A percentile compares a stretch with the other conserved stretches of the same genome.
These are phyloP conservation scores for Blastomyces gilchristii DNA, from an alignment of 2,329 filamentous ascomycete genomes.

Conservation along the genomic window DNA sequence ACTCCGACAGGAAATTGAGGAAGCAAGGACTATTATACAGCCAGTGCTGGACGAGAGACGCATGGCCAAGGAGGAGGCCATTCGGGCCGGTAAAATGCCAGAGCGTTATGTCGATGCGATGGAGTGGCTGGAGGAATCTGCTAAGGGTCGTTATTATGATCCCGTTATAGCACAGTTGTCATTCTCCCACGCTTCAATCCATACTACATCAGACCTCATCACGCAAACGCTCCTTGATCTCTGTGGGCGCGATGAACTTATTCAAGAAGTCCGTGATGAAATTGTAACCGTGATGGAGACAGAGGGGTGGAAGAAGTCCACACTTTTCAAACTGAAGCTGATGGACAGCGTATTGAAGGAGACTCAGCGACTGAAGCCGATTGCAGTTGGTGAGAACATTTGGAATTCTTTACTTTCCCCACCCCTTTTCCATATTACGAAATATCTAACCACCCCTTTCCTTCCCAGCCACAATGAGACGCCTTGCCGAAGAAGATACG, in stretches of 20 bases:
- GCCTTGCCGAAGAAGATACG: conserved; percentile 11
- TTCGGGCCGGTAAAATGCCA: conserved; percentile 10
- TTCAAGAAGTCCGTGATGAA: conserved; percentile 17
- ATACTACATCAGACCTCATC: conserved; percentile 20
- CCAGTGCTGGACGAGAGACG: conserved; percentile 15
- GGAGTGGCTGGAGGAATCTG: conserved; percentile 21
- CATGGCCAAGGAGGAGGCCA: conserved; percentile 3
- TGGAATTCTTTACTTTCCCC: neutral
- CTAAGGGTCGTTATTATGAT: conserved; percentile 18
- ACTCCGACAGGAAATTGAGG: conserved; percentile 9
- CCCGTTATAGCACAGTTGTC: conserved; percentile 16
- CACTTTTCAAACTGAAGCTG: conserved; percentile 32
- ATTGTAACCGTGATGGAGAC: conserved; percentile 15
- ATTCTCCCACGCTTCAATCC: conserved; percentile 19
- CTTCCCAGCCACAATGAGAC: conserved; percentile 11
- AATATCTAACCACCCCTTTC: conserved; percentile 10
- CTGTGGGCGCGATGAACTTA: conserved; percentile 8
- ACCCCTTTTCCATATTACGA: neutral
- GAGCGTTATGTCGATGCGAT: conserved; percentile 17
- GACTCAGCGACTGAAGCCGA: conserved; percentile 25
- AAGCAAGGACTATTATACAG: conserved; percentile 15
- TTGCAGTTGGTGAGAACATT: conserved; percentile 14
- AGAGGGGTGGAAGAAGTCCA: conserved; percentile 26
- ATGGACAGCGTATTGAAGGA: conserved; percentile 38
- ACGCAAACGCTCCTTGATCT: conserved; percentile 19